These are phyloP conservation scores for Thalassia testudinum DNA, from an alignment of 116 monocot genomes.

Conservation along the genomic window DNA sequence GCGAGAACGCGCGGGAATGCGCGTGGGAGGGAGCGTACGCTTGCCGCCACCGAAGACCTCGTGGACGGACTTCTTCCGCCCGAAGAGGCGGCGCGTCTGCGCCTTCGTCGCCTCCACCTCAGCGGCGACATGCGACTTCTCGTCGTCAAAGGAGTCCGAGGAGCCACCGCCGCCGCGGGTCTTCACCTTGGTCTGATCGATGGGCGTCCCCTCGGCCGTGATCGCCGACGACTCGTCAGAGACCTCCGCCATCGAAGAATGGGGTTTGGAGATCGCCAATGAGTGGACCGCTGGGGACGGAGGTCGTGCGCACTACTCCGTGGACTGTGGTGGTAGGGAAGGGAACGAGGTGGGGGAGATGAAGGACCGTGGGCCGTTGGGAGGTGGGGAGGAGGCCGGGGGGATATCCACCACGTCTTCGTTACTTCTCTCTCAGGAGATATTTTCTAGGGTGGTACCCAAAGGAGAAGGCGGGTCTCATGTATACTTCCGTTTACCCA, in stretches of 20 bases:
- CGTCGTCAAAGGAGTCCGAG: slow-evolving; percentile 28
- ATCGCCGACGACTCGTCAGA: background rate
- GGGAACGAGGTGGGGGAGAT: too few relatives aligned
- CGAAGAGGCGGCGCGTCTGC: slow-evolving; percentile 53
- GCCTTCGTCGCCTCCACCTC: slow-evolving; percentile 8
- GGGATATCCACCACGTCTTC: too few relatives aligned
- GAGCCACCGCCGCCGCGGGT: slow-evolving; percentile 8
- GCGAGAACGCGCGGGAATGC: background rate
- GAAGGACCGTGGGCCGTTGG: too few relatives aligned
- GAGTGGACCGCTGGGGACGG: too few relatives aligned
- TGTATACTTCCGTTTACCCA: too few relatives aligned
- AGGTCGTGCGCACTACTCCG: too few relatives aligned
- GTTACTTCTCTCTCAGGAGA: too few relatives aligned
- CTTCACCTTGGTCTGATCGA: background rate
- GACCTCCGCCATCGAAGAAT: background rate
- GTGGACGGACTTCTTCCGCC: slow-evolving; percentile 55
- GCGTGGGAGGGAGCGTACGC: slow-evolving; percentile 12
- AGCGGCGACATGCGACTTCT: slow-evolving; percentile 12
- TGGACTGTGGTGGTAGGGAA: too few relatives aligned
- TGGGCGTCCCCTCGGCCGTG: background rate
- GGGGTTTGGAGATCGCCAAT: too few relatives aligned
- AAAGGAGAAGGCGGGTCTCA: too few relatives aligned
- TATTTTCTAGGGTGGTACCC: too few relatives aligned
- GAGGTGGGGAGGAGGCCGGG: too few relatives aligned
- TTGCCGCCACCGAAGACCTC: slow-evolving; percentile 63